Evolutionary conservation across 345 rosid genomes (phyloP), one percentile per base, ranked within the genome.

Genomic region (Salix exigua): DNA sequence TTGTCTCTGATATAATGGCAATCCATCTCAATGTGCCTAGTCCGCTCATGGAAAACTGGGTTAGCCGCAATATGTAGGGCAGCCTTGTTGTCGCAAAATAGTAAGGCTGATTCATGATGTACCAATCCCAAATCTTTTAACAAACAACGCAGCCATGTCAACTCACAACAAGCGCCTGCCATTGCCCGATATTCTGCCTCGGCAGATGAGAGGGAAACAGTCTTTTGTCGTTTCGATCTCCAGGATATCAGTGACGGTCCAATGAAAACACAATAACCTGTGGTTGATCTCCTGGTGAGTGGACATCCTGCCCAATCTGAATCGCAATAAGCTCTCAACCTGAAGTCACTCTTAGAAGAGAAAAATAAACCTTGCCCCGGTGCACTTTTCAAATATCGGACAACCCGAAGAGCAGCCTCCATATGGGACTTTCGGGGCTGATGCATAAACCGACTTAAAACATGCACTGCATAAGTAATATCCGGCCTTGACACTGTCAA

Each of bases 321-420:
- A 13, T 66, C 48, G 0, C n/a, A 66, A 37, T 50, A 66, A 0
- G 46, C 75, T 18, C 48, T 55, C 13, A 72, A 17, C 53, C 5
- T 21, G 12, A 26, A 55, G 55, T 72, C 46, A 72, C 0, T 55
- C 0, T 14, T 5, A 0, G 65, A 18, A 21, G 28, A 14, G 33
- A 72, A 72, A 12, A 72, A 72, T 10, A 72, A n/a, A 0, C 75
- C 64, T 51, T 50, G 64, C 2, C 75, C 28, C 53, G 44, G 64
- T 4, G 66, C 40, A 2, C 12, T 19, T 40, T 72, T 72, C 2
- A 72, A 9, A 30, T 53, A 72, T 3, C 18, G 5, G 0, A 53
- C 30, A 11, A 72, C 75, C 23, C 51, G 46, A 2, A 50, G 18
- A 35, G 35, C 67, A 31, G 31, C 48, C 11, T 53, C 48, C 75